Conservation (phyloP, 2,329 filamentous ascomycete species). For the Calonectria multiphialidica region DNA sequence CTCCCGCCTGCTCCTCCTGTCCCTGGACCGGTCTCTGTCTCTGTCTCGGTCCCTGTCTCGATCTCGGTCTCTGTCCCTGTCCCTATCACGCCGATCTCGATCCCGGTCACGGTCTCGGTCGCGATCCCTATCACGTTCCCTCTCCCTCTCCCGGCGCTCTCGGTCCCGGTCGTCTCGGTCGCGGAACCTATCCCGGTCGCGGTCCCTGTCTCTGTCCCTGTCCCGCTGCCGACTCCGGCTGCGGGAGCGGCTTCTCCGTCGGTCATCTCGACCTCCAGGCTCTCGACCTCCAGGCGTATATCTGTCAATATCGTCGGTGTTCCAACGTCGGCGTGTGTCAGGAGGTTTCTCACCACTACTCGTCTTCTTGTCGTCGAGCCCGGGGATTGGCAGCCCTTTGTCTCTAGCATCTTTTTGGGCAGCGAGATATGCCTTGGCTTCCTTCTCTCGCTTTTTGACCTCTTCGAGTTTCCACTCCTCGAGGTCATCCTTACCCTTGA, state of each 20-base stretch:
- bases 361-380: conserved; percentile 66
- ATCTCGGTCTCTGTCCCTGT: conserved; percentile 43
- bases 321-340: conserved; percentile 48
- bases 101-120: conserved; percentile 35
- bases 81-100: conserved; percentile 38
- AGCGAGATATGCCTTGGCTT: conserved; percentile 74
- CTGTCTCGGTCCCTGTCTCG: conserved; percentile 36
- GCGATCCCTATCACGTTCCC: conserved; percentile 39
- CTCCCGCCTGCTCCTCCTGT: conserved; percentile 42
- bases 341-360: conserved; percentile 59
- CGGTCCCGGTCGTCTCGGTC: conserved; percentile 43
- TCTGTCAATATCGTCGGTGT: conserved; percentile 54
- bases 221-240: conserved; percentile 50
- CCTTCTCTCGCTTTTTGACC: conserved; percentile 71
- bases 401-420: conserved; percentile 71
- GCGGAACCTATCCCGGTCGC: conserved; percentile 46
- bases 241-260: conserved; percentile 51
- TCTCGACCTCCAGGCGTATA: conserved; percentile 61
- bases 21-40: conserved; percentile 38
- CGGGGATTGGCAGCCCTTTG: conserved; percentile 69
- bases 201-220: conserved; percentile 40
- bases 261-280: conserved; percentile 57
- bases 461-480: conserved; percentile 72
- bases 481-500: conserved; percentile 60
- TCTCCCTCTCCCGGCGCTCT: conserved; percentile 41